Conservation (phyloP, 78 protist species). For the Protostelium mycophagum region DNA sequence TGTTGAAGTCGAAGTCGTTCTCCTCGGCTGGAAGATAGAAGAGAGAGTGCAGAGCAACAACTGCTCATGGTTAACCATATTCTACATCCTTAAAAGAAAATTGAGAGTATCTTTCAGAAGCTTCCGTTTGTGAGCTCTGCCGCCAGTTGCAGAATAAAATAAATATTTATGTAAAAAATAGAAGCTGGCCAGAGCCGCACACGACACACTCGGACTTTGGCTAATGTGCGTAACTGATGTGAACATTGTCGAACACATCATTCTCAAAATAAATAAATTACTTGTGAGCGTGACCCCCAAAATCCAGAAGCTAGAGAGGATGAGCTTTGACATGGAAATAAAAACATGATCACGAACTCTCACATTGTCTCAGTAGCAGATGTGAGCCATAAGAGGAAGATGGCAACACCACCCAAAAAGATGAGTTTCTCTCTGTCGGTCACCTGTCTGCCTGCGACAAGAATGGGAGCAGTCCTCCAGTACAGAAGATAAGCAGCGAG, state of each 20-base stretch:
- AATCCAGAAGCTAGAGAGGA: slow-evolving; percentile 1
- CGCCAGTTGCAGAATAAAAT: no score
- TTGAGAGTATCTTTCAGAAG: no score
- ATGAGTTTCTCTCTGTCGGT: background rate
- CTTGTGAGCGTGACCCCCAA: background rate
- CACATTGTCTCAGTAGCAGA: background rate
- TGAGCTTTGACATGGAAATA: background rate
- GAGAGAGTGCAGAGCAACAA: background rate
- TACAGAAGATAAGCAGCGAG: background rate
- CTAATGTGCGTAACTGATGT: no score
- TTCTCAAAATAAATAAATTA: background rate
- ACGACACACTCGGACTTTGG: no score
- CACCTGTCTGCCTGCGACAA: background rate
- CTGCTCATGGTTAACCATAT: background rate
- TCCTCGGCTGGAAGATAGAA: background rate
- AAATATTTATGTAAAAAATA: no score
- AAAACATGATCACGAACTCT: background rate
- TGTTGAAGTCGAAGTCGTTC: background rate
- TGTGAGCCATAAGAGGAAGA: background rate
- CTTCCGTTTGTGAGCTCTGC: no score
- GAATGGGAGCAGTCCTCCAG: background rate
- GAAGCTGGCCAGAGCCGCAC: no score
- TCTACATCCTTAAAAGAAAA: background rate
- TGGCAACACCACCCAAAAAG: background rate
- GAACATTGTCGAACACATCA: background rate